Percentiles rank a stretch among this genome's conserved stretches.
phyloP scores from a whole-genome alignment of 2,329 filamentous ascomycete genomes.

The Epicoccum sorghinum region DNA sequence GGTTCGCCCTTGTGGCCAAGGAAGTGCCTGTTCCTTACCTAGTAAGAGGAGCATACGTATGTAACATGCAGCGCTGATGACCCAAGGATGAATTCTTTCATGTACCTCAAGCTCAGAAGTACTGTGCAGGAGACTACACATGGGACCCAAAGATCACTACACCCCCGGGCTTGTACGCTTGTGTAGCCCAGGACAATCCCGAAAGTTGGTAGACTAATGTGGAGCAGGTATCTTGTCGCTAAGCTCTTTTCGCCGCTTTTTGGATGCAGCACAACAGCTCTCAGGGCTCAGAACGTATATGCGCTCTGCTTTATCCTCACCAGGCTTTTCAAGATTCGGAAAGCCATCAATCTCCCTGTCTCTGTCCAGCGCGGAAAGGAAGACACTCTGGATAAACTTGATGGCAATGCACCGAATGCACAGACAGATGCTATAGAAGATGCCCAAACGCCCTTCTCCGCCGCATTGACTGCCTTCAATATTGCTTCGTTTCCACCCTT shows the following conservation, averaged over 20 bases:
- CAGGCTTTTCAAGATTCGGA: conserved; percentile 2
- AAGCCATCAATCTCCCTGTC: background rate
- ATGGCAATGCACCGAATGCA: background rate
- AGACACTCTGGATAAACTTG: background rate
- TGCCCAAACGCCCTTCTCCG: conserved; percentile 38
- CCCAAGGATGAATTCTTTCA: conserved; percentile 83
- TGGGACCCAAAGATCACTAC: conserved; percentile 99
- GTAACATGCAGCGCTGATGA: conserved; percentile 5
- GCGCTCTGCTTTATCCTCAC: conserved; percentile 45
- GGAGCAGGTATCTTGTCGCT: conserved; percentile 50
- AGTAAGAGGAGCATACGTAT: conserved; percentile 43
- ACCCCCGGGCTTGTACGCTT: conserved; percentile 74
- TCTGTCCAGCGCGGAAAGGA: conserved; percentile 1
- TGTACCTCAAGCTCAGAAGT: conserved; percentile 87
- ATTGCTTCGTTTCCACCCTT: conserved; percentile 84
- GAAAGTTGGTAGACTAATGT: background rate
- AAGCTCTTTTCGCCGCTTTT: conserved; percentile 46
- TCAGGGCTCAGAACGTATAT: conserved; percentile 49
- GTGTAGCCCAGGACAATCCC: background rate
- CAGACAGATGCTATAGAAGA: background rate
- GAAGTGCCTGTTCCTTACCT: conserved; percentile 65
- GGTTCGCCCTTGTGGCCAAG: conserved; percentile 50
- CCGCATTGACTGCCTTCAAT: conserved; percentile 73
- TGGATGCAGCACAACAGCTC: conserved; percentile 48
- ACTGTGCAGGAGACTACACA: conserved; percentile 72